These are phyloP conservation scores for Graphium sp. DNA, from an alignment of 2,329 filamentous ascomycete species.

Conservation along the genomic window DNA sequence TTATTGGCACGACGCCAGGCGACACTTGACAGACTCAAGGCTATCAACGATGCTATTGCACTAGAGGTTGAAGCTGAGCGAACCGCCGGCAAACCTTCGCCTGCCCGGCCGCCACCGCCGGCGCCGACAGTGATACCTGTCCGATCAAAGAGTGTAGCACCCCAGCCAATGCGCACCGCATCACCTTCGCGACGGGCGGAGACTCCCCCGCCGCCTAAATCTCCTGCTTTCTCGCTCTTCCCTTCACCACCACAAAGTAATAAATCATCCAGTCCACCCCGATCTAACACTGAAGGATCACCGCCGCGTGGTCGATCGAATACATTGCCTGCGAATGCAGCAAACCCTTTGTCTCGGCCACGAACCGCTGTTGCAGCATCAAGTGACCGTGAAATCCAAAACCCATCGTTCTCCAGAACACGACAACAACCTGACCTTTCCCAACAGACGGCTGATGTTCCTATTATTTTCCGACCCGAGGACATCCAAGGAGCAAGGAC, in stretches of 20 bases:
- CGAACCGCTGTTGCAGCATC: too few species aligned
- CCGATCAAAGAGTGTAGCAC: too few species aligned
- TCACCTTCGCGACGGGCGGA: not conserved
- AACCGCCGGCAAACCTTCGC: not conserved
- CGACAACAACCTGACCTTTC: too few species aligned
- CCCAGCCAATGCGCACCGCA: not conserved
- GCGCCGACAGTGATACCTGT: not conserved
- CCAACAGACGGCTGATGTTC: too few species aligned
- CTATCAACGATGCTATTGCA: conserved; percentile 23
- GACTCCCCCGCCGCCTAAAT: too few species aligned
- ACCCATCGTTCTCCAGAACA: too few species aligned
- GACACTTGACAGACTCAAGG: conserved; percentile 38
- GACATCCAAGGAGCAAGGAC: too few species aligned
- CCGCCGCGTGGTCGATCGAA: conserved; percentile 1
- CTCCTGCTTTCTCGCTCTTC: conserved; percentile 28
- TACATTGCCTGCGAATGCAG: conserved; percentile 2
- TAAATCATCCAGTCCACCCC: conserved; percentile 3
- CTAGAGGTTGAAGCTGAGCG: conserved; percentile 4
- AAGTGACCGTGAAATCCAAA: too few species aligned
- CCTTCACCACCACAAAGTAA: conserved; percentile 16
- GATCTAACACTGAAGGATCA: too few species aligned
- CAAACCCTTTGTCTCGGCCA: too few species aligned
- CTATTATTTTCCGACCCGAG: too few species aligned
- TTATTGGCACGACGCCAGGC: conserved; percentile 41
- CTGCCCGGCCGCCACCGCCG: not conserved